A percentile compares a stretch with the other conserved stretches of the same genome.
These are phyloP conservation scores for Fusarium napiforme DNA, from an alignment of 2,329 filamentous ascomycete species.

Conservation along the genomic window DNA sequence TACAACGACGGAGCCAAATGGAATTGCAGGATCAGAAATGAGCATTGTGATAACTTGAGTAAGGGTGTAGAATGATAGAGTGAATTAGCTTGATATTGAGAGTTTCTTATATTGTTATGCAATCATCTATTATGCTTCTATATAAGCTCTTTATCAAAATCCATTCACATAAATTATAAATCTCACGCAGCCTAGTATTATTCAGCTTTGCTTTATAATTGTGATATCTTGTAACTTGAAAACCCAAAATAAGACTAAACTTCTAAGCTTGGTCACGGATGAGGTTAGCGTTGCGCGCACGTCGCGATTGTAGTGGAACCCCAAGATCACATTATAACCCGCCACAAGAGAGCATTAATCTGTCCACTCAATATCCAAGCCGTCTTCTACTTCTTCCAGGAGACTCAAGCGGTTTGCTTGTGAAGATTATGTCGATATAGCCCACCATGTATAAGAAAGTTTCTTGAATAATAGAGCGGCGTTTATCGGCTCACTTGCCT, in stretches of 20 bases:
- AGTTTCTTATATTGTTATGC: too few relatives aligned
- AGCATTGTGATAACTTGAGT: background rate
- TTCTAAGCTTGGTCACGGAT: background rate
- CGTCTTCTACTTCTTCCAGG: fast-evolving
- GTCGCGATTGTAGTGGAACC: background rate
- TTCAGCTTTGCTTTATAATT: background rate
- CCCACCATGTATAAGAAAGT: background rate
- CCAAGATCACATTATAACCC: background rate
- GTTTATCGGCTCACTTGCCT: background rate
- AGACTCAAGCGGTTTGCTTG: fast-evolving
- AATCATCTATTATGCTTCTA: background rate
- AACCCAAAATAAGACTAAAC: background rate
- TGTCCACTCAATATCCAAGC: background rate
- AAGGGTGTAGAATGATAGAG: background rate
- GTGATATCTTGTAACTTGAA: too few relatives aligned
- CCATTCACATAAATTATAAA: fast-evolving
- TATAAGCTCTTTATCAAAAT: fast-evolving
- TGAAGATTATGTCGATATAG: fast-evolving
- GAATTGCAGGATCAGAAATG: background rate
- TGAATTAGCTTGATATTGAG: background rate
- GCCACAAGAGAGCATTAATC: background rate
- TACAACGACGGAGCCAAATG: background rate
- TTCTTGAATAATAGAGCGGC: fast-evolving
- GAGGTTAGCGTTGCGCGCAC: background rate
- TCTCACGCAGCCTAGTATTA: background rate